Evolutionary conservation across 345 rosid species (phyloP), one percentile per base, ranked within the genome.

Genomic region (Eucalyptus sp.): DNA sequence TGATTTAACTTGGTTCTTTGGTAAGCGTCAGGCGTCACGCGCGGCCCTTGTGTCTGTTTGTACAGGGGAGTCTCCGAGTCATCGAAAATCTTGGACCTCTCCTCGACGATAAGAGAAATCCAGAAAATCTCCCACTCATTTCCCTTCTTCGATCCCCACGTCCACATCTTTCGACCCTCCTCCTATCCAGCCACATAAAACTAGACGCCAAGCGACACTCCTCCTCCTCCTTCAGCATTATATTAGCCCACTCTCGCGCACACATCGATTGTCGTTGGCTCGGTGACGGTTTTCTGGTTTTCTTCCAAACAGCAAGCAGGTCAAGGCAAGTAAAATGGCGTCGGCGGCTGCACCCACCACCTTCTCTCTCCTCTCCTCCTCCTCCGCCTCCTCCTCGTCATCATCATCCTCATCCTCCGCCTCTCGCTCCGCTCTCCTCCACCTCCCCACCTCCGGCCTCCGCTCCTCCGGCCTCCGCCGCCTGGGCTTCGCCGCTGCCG

Each of bases 341-440:
- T 93, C 97, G 13, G 92, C 96, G 87, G 92, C 97, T 29, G 92
- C 96, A 33, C 94, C 94, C 92, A 92, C 98, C 51, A 51, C 96
- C 29, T 89, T 97, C 66, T 95, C 96, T 68, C 94, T 95, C 91
- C 94, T 97, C 90, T 93, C 93, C 49, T 88, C 94, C 87, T 52
- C 97, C 49, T 81, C 97, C 52, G 12, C 62, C 62, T 88, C 88
- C 20, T n/a, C 92, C 8, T 79, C 95, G 5, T 88, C 95, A 27
- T 89, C 94, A 51, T 86, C 43, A 8, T n/a, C 90, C 31, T 29
- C 87, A 3, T 49, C 81, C 84, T 24, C 66, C 58, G 93, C 87
- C 95, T 92, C 33, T 41, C 48, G 88, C 5, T 88, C 91, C 80
- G 58, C 56, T 89, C 92, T 86, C 46, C 54, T 95, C 50, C 96